phyloP scores from a whole-genome alignment of 2,329 filamentous ascomycete species.

The Fusarium sp. region DNA sequence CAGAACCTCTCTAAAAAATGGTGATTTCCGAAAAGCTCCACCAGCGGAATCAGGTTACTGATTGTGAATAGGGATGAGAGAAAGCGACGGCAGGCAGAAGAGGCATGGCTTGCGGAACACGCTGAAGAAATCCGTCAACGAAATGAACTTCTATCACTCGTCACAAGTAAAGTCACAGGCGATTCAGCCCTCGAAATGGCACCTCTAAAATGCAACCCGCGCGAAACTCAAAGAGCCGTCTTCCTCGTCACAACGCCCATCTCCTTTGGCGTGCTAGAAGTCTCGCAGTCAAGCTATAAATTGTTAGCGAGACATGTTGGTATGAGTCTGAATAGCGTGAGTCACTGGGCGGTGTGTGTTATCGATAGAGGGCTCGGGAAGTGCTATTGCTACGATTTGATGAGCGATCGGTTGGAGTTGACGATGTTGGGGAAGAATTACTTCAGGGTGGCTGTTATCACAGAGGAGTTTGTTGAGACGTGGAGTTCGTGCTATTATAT shows the following conservation, averaged over 20 bases:
- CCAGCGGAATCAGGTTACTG: neutral
- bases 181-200: slow-evolving; percentile 34
- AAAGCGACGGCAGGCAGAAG: neutral
- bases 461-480: slow-evolving; percentile 32
- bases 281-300: slow-evolving; percentile 37
- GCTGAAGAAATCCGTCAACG: slow-evolving; percentile 30
- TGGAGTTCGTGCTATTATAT: slow-evolving; percentile 43
- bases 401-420: slow-evolving; percentile 40
- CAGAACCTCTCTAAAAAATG: slow-evolving; percentile 34
- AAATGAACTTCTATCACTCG: slow-evolving; percentile 30
- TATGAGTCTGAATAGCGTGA: slow-evolving; percentile 41
- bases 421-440: slow-evolving; percentile 38
- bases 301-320: slow-evolving; percentile 34
- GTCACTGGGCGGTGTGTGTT: slow-evolving; percentile 41
- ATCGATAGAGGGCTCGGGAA: slow-evolving; percentile 32
- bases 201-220: slow-evolving; percentile 22
- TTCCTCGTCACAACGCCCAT: slow-evolving; percentile 39
- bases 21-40: neutral
- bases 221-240: slow-evolving; percentile 31
- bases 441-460: slow-evolving; percentile 33
- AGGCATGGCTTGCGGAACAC: slow-evolving; percentile 7
- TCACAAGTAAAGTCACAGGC: slow-evolving; percentile 33
- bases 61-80: slow-evolving; percentile 10
- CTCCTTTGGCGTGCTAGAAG: slow-evolving; percentile 32
- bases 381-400: slow-evolving; percentile 40